These are phyloP conservation scores for Serendipita sp. DNA, from an alignment of 768 basidiomycete genomes.

Conservation along the genomic window DNA sequence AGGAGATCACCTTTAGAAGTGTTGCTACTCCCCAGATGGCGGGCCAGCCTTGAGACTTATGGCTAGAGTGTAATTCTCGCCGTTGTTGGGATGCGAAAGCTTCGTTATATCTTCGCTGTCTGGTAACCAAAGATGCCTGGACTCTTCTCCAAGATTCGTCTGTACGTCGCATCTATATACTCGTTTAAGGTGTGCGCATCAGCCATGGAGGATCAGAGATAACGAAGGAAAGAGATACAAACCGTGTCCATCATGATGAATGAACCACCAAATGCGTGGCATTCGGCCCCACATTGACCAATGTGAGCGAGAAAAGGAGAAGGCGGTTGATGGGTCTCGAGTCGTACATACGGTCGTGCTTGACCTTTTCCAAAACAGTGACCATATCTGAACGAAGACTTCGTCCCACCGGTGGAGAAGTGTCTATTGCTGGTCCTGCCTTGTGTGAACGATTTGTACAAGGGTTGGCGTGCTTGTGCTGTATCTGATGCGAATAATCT, in stretches of 20 bases:
- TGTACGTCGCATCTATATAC: background rate
- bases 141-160: background rate
- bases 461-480: too few relatives aligned
- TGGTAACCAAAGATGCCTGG: background rate
- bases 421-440: too few relatives aligned
- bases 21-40: conserved; percentile 40
- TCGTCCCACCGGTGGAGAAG: too few relatives aligned
- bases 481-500: too few relatives aligned
- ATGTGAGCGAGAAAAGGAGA: background rate
- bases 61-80: conserved; percentile 27
- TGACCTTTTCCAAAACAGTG: background rate
- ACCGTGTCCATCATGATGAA: background rate
- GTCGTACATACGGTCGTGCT: background rate
- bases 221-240: background rate
- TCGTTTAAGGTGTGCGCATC: background rate
- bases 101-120: background rate
- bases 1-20: conserved; percentile 41
- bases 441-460: too few relatives aligned
- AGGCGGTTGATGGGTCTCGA: background rate
- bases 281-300: background rate
- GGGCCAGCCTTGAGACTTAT: conserved; percentile 20
- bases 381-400: background rate
- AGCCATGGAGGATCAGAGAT: background rate
- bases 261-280: background rate
- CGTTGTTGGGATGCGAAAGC: background rate